A percentile compares a stretch with the other conserved stretches of the same genome.
phyloP scores from a whole-genome alignment of 1,284 basidiomycete species.

The Meira nashicola region DNA sequence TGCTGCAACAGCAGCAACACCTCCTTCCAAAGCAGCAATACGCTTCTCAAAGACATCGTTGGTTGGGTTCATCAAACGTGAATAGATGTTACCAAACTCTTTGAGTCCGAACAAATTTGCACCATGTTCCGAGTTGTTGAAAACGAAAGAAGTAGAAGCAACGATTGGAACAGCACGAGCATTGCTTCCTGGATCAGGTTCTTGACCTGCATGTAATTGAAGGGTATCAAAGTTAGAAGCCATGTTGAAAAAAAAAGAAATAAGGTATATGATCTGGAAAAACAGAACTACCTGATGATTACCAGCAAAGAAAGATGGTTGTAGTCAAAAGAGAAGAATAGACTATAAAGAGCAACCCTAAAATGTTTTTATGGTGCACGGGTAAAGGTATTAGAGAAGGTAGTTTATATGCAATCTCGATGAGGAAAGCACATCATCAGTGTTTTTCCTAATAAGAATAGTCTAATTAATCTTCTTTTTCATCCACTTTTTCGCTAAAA shows the following conservation, averaged over 20 bases:
- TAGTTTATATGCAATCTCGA: too few species aligned
- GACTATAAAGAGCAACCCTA: too few species aligned
- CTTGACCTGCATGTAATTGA: constrained; percentile 62
- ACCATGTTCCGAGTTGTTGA: constrained; percentile 60
- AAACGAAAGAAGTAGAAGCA: constrained; percentile 49
- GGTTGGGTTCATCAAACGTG: constrained; percentile 74
- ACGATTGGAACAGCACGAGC: constrained; percentile 79
- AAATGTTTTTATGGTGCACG: too few species aligned
- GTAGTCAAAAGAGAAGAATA: too few species aligned
- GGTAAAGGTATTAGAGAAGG: too few species aligned
- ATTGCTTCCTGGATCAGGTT: constrained; percentile 66
- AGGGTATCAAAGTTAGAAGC: constrained; percentile 50
- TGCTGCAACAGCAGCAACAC: constrained; percentile 71
- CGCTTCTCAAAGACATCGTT: constrained; percentile 74
- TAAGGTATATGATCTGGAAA: not conserved
- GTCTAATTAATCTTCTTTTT: too few species aligned
- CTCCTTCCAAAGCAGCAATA: constrained; percentile 76
- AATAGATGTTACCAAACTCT: constrained; percentile 62
- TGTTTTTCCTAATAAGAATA: too few species aligned
- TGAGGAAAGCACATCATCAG: too few species aligned
- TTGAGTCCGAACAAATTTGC: constrained; percentile 73
- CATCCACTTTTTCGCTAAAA: too few species aligned
- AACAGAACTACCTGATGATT: too few species aligned
- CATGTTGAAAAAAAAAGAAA: constrained; percentile 10
- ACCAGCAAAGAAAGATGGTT: too few species aligned